Conservation (phyloP, 305 asterid genomes). For the Coffea humblotiana region DNA sequence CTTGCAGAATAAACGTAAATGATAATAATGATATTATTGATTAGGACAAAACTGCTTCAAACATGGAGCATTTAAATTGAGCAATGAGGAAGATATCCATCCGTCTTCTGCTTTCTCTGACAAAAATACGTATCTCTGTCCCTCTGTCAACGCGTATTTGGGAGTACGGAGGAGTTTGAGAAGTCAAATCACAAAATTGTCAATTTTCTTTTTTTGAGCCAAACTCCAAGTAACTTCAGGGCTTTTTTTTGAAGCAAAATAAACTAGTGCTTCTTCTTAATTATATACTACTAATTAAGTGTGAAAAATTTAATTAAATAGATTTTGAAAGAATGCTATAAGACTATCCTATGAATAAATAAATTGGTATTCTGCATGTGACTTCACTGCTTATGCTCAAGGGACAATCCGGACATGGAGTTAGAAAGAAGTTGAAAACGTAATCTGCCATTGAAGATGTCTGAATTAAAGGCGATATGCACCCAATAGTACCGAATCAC, state of each 20-base stretch:
- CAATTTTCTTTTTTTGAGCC: no score
- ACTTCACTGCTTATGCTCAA: not conserved
- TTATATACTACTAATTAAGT: no score
- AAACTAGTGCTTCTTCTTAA: no score
- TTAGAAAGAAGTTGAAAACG: not conserved
- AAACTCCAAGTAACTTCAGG: no score
- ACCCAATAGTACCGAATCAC: no score
- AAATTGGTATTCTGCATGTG: not conserved
- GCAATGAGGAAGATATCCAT: constrained; percentile 36
- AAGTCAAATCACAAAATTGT: constrained; percentile 53
- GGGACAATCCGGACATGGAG: not conserved
- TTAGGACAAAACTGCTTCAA: constrained; percentile 14
- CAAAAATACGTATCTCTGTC: constrained; percentile 61
- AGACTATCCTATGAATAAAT: not conserved
- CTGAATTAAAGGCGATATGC: constrained; percentile 2
- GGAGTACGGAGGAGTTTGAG: constrained; percentile 36
- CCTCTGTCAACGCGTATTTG: constrained; percentile 42
- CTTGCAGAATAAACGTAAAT: not conserved
- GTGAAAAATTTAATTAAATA: no score
- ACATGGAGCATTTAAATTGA: constrained; percentile 20
- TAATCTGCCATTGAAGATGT: not conserved
- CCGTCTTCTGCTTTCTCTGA: constrained; percentile 44
- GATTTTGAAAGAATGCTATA: not conserved
- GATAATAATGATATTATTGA: not conserved
- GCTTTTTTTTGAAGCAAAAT: no score